These are phyloP conservation scores for Rhizopus microsporus DNA, from an alignment of 371 early-diverging fungal species.

Conservation along the genomic window DNA sequence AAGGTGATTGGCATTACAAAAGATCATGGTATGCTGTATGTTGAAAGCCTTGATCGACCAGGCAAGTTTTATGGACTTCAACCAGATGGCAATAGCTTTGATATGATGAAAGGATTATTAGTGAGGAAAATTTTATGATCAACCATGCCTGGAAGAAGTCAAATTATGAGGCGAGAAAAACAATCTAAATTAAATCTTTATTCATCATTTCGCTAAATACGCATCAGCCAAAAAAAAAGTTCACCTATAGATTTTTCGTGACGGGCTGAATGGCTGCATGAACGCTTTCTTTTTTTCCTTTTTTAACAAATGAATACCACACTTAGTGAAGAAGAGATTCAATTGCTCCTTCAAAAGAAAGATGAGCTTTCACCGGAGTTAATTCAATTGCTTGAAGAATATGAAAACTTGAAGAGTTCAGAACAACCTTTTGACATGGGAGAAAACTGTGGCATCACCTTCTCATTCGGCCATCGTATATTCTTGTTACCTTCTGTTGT, in stretches of 20 bases:
- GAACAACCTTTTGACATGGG: conserved; percentile 2
- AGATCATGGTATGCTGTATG: conserved; percentile 77
- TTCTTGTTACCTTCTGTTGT: conserved; percentile 13
- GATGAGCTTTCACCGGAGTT: conserved; percentile 12
- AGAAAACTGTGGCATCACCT: conserved; percentile 11
- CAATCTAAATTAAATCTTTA: too few relatives aligned
- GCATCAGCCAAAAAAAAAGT: too few relatives aligned
- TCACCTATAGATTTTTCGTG: too few relatives aligned
- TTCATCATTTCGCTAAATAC: too few relatives aligned
- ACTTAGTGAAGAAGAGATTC: neutral
- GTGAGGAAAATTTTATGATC: conserved; percentile 47
- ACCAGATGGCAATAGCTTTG: conserved; percentile 96
- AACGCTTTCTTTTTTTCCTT: neutral
- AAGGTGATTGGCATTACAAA: conserved; percentile 77
- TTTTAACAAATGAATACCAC: neutral
- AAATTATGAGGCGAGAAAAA: too few relatives aligned
- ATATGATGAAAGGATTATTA: conserved; percentile 91
- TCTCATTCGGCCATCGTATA: neutral
- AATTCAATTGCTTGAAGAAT: conserved; percentile 6
- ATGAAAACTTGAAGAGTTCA: neutral
- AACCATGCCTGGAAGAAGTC: too few relatives aligned
- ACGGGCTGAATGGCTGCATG: neutral
- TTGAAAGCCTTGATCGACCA: conserved; percentile 58
- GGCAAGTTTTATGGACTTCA: conserved; percentile 68
- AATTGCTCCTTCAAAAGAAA: neutral